Percentiles rank a stretch among this genome's conserved stretches.
These are phyloP conservation scores for Bidens hawaiensis DNA, from an alignment of 140 eudicot species.

Conservation along the genomic window DNA sequence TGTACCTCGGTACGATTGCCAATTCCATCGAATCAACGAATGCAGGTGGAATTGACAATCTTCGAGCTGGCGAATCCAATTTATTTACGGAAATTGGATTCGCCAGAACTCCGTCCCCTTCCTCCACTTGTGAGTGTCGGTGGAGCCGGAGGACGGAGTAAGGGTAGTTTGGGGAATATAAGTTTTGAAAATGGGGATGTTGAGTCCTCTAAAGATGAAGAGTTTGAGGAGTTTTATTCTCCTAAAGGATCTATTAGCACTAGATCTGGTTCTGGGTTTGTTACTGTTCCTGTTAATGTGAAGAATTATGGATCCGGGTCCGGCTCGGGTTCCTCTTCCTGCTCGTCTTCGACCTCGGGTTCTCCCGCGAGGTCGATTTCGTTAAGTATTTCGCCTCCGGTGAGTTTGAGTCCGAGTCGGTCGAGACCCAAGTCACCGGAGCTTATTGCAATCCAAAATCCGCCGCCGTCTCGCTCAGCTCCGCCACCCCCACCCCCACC, in stretches of 20 bases:
- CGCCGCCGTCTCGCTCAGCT: no score
- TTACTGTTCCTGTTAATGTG: constrained; percentile 34
- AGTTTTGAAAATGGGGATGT: constrained; percentile 29
- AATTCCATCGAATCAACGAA: constrained; percentile 22
- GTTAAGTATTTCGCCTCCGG: constrained; percentile 72
- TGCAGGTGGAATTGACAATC: neutral
- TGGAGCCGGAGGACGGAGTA: constrained; percentile 27
- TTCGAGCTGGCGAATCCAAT: no score
- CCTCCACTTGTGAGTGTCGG: constrained; percentile 56
- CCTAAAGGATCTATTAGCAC: constrained; percentile 65
- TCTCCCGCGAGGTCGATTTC: constrained; percentile 81
- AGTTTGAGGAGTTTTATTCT: constrained; percentile 75
- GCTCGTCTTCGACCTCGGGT: constrained; percentile 43
- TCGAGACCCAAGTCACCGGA: constrained; percentile 81
- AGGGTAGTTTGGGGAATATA: constrained; percentile 30
- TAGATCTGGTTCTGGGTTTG: constrained; percentile 62
- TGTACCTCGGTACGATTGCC: constrained; percentile 78
- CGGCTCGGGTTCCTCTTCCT: constrained; percentile 35
- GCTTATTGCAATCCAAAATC: constrained; percentile 46
- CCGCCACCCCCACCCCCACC: constrained; percentile 21
- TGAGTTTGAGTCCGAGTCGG: constrained; percentile 62
- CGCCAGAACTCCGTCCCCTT: constrained; percentile 94
- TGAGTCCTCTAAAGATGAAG: constrained; percentile 34
- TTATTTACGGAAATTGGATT: constrained; percentile 50
- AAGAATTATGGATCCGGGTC: constrained; percentile 35